Evolutionary conservation across 108 stramenopile species (phyloP), one percentile per base, ranked within the genome.

Genomic region (Conticribra guillardii): DNA sequence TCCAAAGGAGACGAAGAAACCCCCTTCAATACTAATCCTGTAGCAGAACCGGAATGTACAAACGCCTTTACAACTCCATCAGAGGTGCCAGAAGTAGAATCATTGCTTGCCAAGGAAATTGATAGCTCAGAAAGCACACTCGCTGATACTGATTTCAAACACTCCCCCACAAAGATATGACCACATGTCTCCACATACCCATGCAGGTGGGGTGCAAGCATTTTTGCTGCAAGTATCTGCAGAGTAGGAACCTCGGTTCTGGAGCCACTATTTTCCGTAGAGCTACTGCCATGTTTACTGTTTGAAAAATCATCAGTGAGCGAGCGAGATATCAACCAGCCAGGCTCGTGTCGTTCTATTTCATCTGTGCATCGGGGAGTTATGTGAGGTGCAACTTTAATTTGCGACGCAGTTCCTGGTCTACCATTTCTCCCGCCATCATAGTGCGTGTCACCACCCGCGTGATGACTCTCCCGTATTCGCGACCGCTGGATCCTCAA

Each of bases 21-120:
- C 45, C 75, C 67, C 54, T 46, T 66, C 27, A 77, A 51, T 18
- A 77, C 76, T n/a, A 77, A 51, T 21, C 63, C 57, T n/a, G 67
- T 69, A 11, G 68, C 63, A 15, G 50, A 41, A 41, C 76, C 76
- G 23, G 76, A 69, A 64, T 69, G 55, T 7, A 46, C 55, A 30
- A 77, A 59, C 17, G 67, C 67, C 31, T 63, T 69, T 1, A 69
- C 57, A 18, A 57, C 55, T 0, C 68, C 76, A 58, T 77, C 62
- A 37, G 76, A 63, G 15, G 49, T 69, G 14, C 61, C 67, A 26
- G 33, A 46, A 22, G 23, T 23, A 16, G 19, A 52, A 51, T 27
- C 15, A 45, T 48, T 59, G 26, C 24, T 65, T 28, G 75, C 76
- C 54, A 77, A 61, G 48, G 76, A 56, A 14, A 69, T 69, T 3